Base-by-base conservation (phyloP, 345 rosid species). In the Camelina laxa region DNA sequence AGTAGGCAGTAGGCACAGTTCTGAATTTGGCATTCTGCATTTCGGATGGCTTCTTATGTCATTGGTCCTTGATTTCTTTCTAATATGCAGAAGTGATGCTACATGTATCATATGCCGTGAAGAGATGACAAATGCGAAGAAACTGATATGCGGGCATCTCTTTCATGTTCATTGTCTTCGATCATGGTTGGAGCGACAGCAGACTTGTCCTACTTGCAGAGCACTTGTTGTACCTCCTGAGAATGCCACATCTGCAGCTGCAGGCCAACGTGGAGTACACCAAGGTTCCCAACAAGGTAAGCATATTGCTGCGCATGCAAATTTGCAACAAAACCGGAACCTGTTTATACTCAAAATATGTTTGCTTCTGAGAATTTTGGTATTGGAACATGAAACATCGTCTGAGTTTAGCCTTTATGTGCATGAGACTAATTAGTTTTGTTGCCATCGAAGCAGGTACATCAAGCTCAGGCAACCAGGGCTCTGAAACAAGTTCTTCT, bases 21-120 rank as follows among this genome's bases (percentile, higher is more conserved):
- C 9, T 58, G 60, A 13, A 2, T 30, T 27, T 66, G 16, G 17
- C 22, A 27, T 56, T 65, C 5, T 56, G 38, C 14, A 65, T 45
- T 27, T 56, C 45, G 58, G 65, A 51, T 53, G n/a, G 50, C 14
- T 20, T 31, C 31, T 69, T 33, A 21, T 69, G 38, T 49, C 17
- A 38, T 14, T 74, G 55, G 61, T 21, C 12, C 22, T 7, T 78
- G 53, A 65, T 56, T 62, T 62, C 27, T 80, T 77, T 17, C 61
- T 9, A 9, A 58, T 70, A 42, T 82, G 79, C 95, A 94, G 98
- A 84, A 85, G 87, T 79, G 98, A 94, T 42, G 96, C 91, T 55
- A 94, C 97, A 49, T 94, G 98, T 80, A 94, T 94, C 72, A 90
- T 94, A 47, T 91, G 98, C 78, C 98, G 98, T 67, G 98, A 94